Evolutionary conservation across 2,329 filamentous ascomycete genomes (phyloP).

Genomic region (Neofusicoccum umdonicola): DNA sequence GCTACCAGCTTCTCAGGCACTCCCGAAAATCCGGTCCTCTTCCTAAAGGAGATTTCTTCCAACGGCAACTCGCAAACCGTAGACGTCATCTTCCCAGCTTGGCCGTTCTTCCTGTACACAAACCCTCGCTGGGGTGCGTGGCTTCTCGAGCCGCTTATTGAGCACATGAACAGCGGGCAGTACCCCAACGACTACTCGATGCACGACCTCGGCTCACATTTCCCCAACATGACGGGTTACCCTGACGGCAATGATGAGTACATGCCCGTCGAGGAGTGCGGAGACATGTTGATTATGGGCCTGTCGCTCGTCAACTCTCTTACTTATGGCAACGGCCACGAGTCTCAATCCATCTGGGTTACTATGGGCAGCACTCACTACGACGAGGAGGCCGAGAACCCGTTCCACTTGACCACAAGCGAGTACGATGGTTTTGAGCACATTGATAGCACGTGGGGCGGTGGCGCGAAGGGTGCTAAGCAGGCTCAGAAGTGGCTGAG

Average conservation of each 20-base stretch:
- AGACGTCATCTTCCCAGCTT: slow-evolving; percentile 82
- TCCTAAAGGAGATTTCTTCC: slow-evolving; percentile 82
- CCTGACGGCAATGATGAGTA: slow-evolving; percentile 68
- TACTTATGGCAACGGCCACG: slow-evolving; percentile 58
- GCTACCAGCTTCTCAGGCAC: slow-evolving; percentile 74
- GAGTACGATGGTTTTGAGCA: slow-evolving; percentile 51
- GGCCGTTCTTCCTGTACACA: slow-evolving; percentile 83
- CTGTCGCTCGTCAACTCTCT: slow-evolving; percentile 74
- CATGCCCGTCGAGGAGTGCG: slow-evolving; percentile 76
- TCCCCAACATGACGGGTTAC: slow-evolving; percentile 75
- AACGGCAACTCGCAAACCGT: slow-evolving; percentile 84
- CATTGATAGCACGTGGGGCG: slow-evolving; percentile 63
- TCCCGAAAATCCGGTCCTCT: slow-evolving; percentile 68
- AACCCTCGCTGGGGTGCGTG: slow-evolving; percentile 79
- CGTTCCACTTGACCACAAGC: slow-evolving; percentile 52
- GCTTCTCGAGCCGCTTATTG: slow-evolving; percentile 73
- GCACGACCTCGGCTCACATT: slow-evolving; percentile 71
- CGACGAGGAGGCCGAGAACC: slow-evolving; percentile 30
- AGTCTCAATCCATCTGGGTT: slow-evolving; percentile 59
- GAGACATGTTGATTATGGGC: slow-evolving; percentile 81
- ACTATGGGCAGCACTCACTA: slow-evolving; percentile 35
- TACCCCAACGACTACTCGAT: slow-evolving; percentile 81
- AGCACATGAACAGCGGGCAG: slow-evolving; percentile 77
- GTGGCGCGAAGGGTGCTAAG: slow-evolving; percentile 51
- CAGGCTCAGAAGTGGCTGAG: slow-evolving; percentile 64